phyloP scores from a whole-genome alignment of 225 moss, liverwort and hornwort species.

The Climacium dendroides region DNA sequence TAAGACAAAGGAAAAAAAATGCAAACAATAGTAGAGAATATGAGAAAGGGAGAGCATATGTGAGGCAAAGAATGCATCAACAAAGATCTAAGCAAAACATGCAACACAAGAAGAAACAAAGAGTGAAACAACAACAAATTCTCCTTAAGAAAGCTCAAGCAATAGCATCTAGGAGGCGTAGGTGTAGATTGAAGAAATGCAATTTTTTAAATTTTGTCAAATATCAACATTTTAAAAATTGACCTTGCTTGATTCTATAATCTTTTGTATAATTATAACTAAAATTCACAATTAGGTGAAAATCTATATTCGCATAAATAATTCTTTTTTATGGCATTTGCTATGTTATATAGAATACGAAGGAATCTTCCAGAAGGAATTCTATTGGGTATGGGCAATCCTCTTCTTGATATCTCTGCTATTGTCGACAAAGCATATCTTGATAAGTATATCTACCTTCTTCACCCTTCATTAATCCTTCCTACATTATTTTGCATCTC shows the following conservation, averaged over 20 bases:
- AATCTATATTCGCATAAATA: background rate
- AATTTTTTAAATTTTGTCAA: background rate
- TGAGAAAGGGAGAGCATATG: background rate
- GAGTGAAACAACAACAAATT: background rate
- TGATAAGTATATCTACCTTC: background rate
- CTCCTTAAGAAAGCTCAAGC: background rate
- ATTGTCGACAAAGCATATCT: background rate
- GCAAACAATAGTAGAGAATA: background rate
- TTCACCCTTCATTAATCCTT: rapidly evolving
- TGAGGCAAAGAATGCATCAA: background rate
- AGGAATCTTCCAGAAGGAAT: background rate
- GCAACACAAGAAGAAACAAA: background rate
- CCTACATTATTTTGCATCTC: background rate
- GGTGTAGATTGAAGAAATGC: background rate
- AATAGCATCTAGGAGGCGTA: background rate
- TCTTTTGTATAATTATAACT: background rate
- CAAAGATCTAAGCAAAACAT: background rate
- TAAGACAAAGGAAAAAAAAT: background rate
- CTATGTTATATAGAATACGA: background rate
- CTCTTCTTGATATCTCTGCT: background rate
- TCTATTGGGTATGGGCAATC: background rate
- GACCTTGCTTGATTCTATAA: background rate
- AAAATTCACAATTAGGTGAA: background rate
- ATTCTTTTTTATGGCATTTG: background rate
- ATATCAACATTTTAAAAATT: background rate